A percentile compares a stretch with the other conserved stretches of the same genome.
Conservation (phyloP, 805 yeast species). For the Candida nitratophila region DNA sequence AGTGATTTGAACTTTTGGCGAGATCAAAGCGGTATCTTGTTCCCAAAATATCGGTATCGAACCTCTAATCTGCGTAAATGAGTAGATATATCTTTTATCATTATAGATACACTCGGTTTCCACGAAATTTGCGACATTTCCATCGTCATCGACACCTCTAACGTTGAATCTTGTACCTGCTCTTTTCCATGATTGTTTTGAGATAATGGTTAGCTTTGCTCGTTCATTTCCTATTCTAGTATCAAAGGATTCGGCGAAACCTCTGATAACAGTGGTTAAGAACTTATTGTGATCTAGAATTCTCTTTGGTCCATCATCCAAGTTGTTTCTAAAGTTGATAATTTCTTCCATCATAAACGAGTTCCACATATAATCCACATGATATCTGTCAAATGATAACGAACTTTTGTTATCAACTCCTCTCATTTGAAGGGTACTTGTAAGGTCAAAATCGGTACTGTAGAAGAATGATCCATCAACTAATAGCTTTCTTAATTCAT, state of each 20-base stretch:
- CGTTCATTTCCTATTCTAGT: slow-evolving; percentile 30
- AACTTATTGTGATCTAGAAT: slow-evolving; percentile 71
- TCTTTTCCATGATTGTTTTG: slow-evolving; percentile 93
- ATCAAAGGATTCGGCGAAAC: slow-evolving; percentile 78
- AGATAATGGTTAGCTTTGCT: slow-evolving; percentile 65
- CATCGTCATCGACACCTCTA: slow-evolving; percentile 92
- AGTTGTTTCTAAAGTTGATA: slow-evolving; percentile 61
- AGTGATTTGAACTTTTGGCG: slow-evolving; percentile 84
- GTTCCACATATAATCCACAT: slow-evolving; percentile 95
- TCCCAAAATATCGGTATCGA: slow-evolving; percentile 98
- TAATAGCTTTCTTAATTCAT: slow-evolving; percentile 67
- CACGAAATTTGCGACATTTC: slow-evolving; percentile 92
- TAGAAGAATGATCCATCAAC: slow-evolving; percentile 88
- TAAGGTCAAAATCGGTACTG: slow-evolving; percentile 87
- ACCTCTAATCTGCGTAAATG: slow-evolving; percentile 90
- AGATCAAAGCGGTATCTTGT: slow-evolving; percentile 86
- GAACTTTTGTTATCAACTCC: slow-evolving; percentile 43
- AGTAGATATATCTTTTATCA: slow-evolving; percentile 45
- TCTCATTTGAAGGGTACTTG: slow-evolving; percentile 75
- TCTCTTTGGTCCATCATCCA: slow-evolving; percentile 52
- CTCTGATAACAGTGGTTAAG: slow-evolving; percentile 87
- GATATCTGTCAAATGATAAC: slow-evolving; percentile 51
- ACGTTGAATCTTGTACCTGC: slow-evolving; percentile 97
- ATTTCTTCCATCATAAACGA: slow-evolving; percentile 82
- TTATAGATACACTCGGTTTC: slow-evolving; percentile 80